Conservation (phyloP, 164 flowering plant species). For the Annona squamosa region DNA sequence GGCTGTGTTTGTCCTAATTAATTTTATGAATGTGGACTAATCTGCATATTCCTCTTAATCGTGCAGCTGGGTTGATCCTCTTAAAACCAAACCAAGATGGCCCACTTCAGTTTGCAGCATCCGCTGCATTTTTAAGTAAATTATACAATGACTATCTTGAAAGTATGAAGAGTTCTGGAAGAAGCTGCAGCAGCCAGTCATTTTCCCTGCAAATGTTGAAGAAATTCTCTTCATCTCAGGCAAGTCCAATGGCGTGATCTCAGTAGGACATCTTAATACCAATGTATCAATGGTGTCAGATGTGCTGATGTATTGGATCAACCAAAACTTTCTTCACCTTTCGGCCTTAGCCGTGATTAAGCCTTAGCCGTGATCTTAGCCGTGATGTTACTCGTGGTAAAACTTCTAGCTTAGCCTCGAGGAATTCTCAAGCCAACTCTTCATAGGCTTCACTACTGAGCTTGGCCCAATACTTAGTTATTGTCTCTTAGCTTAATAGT, state of each 20-base stretch:
- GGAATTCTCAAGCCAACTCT: too few relatives aligned
- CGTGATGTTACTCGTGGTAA: too few relatives aligned
- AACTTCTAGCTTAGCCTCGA: too few relatives aligned
- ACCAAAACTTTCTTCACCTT: too few relatives aligned
- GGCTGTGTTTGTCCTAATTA: not conserved
- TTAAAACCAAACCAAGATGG: slow-evolving; percentile 26
- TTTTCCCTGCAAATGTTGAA: slow-evolving; percentile 31
- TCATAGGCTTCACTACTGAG: too few relatives aligned
- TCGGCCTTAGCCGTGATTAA: too few relatives aligned
- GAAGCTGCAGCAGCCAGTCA: slow-evolving; percentile 22
- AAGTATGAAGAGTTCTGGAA: slow-evolving; percentile 22
- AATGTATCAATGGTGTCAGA: too few relatives aligned
- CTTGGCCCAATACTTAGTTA: too few relatives aligned
- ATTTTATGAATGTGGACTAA: not conserved
- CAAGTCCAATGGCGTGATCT: not conserved
- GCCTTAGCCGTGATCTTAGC: too few relatives aligned
- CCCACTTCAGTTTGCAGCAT: slow-evolving; percentile 50
- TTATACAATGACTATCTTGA: slow-evolving; percentile 54
- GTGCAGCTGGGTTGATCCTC: slow-evolving; percentile 45
- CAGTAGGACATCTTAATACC: not conserved
- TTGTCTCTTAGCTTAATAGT: too few relatives aligned
- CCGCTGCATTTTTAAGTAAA: slow-evolving; percentile 57
- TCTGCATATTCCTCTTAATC: not conserved
- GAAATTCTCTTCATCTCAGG: slow-evolving; percentile 54
- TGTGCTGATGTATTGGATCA: too few relatives aligned